These are phyloP conservation scores for Reticulascus tulasneorum DNA, from an alignment of 2,329 filamentous ascomycete genomes.

Conservation along the genomic window DNA sequence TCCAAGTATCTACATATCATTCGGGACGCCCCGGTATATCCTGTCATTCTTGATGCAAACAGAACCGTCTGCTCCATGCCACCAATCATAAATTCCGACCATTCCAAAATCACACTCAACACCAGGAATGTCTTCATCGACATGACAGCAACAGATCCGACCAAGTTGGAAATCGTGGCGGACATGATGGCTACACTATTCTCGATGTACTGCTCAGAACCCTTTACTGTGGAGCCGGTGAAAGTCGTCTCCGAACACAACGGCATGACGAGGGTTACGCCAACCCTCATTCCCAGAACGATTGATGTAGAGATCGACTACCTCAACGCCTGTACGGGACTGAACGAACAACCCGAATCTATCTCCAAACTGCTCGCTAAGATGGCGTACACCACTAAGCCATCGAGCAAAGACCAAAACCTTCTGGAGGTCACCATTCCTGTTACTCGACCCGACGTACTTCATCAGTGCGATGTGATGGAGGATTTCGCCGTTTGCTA, in stretches of 20 bases:
- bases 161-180: slow-evolving; percentile 92
- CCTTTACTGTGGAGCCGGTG: slow-evolving; percentile 90
- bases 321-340: slow-evolving; percentile 87
- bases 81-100: slow-evolving; percentile 95
- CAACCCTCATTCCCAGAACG: slow-evolving; percentile 71
- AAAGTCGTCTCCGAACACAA: slow-evolving; percentile 93
- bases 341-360: slow-evolving; percentile 67
- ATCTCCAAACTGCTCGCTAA: slow-evolving; percentile 78
- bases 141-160: slow-evolving; percentile 91
- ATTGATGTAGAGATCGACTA: slow-evolving; percentile 86
- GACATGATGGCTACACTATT: slow-evolving; percentile 98
- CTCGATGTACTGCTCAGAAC: slow-evolving; percentile 81
- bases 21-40: slow-evolving; percentile 87
- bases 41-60: slow-evolving; percentile 90
- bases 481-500: slow-evolving; percentile 96
- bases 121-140: slow-evolving; percentile 96
- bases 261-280: slow-evolving; percentile 72
- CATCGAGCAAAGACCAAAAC: slow-evolving; percentile 64
- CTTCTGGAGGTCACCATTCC: slow-evolving; percentile 80
- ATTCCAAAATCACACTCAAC: slow-evolving; percentile 89
- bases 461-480: slow-evolving; percentile 98
- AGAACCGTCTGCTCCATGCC: slow-evolving; percentile 86
- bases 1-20: slow-evolving; percentile 92
- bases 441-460: slow-evolving; percentile 85
- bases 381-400: slow-evolving; percentile 83